Evolutionary conservation across 129 eudicot species (phyloP), one percentile per base, ranked within the genome.

Genomic region (Logfia minima): DNA sequence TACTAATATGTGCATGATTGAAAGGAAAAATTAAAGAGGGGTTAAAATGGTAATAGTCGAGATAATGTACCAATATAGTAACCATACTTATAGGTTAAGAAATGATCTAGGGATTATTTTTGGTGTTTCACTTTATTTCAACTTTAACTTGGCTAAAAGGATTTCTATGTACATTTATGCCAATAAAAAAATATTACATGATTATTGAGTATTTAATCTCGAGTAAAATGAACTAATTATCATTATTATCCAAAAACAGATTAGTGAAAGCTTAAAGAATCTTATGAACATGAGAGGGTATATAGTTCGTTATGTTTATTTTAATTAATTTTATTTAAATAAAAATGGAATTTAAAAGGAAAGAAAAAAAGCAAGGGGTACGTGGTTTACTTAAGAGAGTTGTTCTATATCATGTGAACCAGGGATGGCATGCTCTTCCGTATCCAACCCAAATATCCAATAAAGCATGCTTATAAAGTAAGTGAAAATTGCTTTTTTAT

Each of bases 301-400:
- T 48, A 48, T 48, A 48, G 55, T 48, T 45, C n/a, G 6, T 14
- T 48, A 48, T 48, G 55, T 48, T 48, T 14, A 13, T 48, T 48
- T 11, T 48, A 48, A 48, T 4, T 26, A 61, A 23, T 10, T 9
- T 61, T 9, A 28, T 21, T 53, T 34, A 32, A 58, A 10, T 29
- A 7, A 65, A 63, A 18, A 24, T 62, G 71, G 62, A 24, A 75
- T 26, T 17, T n/a, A 58, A 4, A 29, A 29, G 16, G 16, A 18
- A n/a, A 63, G 29, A 64, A n/a, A 48, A 24, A 75, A 26, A 51
- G 53, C 4, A n/a, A n/a, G 19, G 31, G 41, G 16, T 71, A 71
- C 63, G 63, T 75, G 59, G 32, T 23, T 73, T 74, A 39, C 69
- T 74, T 60, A 39, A 22, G 26, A 62, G 70, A 39, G 26, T 39